Conservation (phyloP, 371 early-diverging fungal species). For the Mucor circinelloides region DNA sequence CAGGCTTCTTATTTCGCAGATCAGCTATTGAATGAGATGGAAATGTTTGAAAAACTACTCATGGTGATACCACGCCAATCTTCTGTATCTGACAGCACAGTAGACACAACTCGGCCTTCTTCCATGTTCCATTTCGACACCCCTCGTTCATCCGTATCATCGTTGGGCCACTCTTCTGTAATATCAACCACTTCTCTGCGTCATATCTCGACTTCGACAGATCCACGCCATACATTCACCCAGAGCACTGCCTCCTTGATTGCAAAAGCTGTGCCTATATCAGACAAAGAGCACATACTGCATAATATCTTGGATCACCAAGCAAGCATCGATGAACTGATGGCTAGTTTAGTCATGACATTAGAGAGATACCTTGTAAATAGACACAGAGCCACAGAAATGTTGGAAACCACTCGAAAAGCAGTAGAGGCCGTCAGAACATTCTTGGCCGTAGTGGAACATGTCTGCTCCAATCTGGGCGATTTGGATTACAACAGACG, state of each 20-base stretch:
- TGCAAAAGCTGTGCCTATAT: constrained; percentile 26
- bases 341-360: constrained; percentile 20
- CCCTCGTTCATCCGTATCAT: constrained; percentile 27
- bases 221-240: constrained; percentile 23
- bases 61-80: constrained; percentile 5
- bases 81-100: constrained; percentile 9
- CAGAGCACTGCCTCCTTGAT: constrained; percentile 26
- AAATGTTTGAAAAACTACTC: constrained; percentile 31
- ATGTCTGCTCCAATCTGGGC: constrained; percentile 42
- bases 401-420: constrained; percentile 48
- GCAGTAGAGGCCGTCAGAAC: constrained; percentile 44
- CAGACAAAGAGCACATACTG: constrained; percentile 32
- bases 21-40: constrained; percentile 36
- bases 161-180: constrained; percentile 23
- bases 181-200: constrained; percentile 18
- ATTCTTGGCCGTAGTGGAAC: constrained; percentile 45
- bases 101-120: constrained; percentile 11
- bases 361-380: constrained; percentile 30
- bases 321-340: constrained; percentile 29
- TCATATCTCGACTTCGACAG: constrained; percentile 18
- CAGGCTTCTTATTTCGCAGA: constrained; percentile 24
- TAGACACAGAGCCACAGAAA: constrained; percentile 34
- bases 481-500: constrained; percentile 36
- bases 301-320: constrained; percentile 38
- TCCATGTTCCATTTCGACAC: constrained; percentile 17